phyloP scores from a whole-genome alignment of 305 asterid species.

The Fraxinus sp. region DNA sequence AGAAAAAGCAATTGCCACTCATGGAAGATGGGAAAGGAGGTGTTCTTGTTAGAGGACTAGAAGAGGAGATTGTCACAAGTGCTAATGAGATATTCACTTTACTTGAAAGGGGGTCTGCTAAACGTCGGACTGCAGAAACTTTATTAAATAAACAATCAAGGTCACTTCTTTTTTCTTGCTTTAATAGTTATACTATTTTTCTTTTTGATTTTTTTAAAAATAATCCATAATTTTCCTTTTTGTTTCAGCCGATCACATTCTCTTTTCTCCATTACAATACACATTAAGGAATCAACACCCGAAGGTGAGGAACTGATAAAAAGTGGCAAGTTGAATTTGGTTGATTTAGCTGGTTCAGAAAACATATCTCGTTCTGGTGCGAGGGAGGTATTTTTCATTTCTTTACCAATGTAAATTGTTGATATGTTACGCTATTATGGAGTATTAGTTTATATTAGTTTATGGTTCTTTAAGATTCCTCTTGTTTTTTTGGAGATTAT shows the following conservation, averaged over 20 bases:
- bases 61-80: conserved; percentile 86
- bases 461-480: neutral
- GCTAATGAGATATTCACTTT: conserved; percentile 78
- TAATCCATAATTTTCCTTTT: conserved; percentile 17
- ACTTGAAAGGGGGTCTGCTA: conserved; percentile 90
- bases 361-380: conserved; percentile 98
- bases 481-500: neutral
- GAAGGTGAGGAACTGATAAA: conserved; percentile 98
- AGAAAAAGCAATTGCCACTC: conserved; percentile 80
- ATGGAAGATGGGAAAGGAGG: conserved; percentile 99
- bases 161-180: conserved; percentile 35
- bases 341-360: conserved; percentile 96
- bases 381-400: conserved; percentile 63
- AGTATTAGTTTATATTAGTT: neutral
- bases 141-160: conserved; percentile 88
- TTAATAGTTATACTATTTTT: neutral
- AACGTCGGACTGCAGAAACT: conserved; percentile 94
- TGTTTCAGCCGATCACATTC: conserved; percentile 90
- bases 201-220: neutral
- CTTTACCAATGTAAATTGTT: neutral
- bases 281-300: conserved; percentile 94
- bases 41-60: conserved; percentile 91
- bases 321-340: conserved; percentile 93
- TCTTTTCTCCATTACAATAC: conserved; percentile 89
- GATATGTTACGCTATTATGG: neutral